Evolutionary conservation across 1,284 basidiomycete species (phyloP), one percentile per base, ranked within the genome.

Genomic region (Xerocomus minutiporus): DNA sequence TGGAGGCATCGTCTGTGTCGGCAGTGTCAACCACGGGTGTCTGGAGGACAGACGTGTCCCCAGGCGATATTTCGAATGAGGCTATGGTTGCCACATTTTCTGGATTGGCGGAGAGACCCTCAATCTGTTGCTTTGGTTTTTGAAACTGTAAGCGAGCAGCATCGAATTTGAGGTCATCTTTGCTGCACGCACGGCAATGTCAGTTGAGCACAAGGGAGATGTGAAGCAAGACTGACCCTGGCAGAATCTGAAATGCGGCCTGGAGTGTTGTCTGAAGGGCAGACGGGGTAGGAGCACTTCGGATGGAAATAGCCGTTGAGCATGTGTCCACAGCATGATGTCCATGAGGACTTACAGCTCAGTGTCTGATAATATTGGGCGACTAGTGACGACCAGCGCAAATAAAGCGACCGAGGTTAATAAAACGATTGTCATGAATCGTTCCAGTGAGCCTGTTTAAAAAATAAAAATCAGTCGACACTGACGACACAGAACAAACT

Each of bases 371-470:
- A 61, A 51, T 45, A 75, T 57, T 40, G 76, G 76, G 54, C 68
- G 73, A 59, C 76, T 66, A 49, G 73, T 68, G 55, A 75, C 75
- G 66, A 76, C 73, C 64, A 79, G 72, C 65, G 70, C 75, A 57
- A 77, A 65, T 31, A 78, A 63, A 39, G 72, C 72, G 52, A 75
- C 63, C 17, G 69, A 77, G 47, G 68, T 70, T 49, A 79, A 65
- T 38, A 78, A 60, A 51, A 68, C 67, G 40, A 75, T 62, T 31
- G 73, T 67, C 76, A 78, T 79, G 44, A 35, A 45, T 36, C 28
- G 36, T 5, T 20, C 20, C 20, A 20, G 20, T 20, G 20, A 20
- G 20, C 25, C 32, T 31, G 12, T 8, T 25, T 5, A 35, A 44
- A 38, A 48, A 43, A 25, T n/a, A 43, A 39, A 39, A 43, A 17